Evolutionary conservation across 306 rosid species (phyloP).

Genomic region (Vigna radiata): DNA sequence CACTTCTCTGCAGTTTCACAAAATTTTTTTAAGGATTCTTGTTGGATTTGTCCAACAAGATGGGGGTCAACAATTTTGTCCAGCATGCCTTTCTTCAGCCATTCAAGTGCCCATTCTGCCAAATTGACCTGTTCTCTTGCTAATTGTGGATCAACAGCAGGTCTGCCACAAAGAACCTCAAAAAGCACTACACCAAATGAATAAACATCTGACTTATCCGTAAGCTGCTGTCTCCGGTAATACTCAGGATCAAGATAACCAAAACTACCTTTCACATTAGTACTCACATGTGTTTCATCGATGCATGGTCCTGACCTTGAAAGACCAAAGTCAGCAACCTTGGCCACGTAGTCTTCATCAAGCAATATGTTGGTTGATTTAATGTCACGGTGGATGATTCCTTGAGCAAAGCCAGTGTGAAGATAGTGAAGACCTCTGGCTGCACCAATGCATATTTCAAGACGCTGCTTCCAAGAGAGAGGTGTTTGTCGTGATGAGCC

Average conservation of each 20-base stretch:
- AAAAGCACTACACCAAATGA: conserved; percentile 96
- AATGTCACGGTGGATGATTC: conserved; percentile 98
- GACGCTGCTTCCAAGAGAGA: conserved; percentile 92
- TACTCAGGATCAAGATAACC: conserved; percentile 98
- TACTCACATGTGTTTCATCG: conserved; percentile 92
- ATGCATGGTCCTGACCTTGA: conserved; percentile 94
- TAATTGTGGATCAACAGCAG: conserved; percentile 93
- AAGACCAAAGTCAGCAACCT: conserved; percentile 99
- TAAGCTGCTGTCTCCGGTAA: conserved; percentile 93
- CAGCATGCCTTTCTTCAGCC: conserved; percentile 85
- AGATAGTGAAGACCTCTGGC: conserved; percentile 98
- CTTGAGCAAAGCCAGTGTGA: conserved; percentile 95
- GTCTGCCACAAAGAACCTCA: conserved; percentile 92
- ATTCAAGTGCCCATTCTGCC: conserved; percentile 93
- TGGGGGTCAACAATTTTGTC: conserved; percentile 73
- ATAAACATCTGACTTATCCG: conserved; percentile 95
- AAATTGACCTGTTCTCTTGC: conserved; percentile 87
- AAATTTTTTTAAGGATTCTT: conserved; percentile 73
- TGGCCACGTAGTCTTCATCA: conserved; percentile 84
- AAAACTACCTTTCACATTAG: conserved; percentile 96
- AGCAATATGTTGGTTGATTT: conserved; percentile 94
- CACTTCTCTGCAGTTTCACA: conserved; percentile 99
- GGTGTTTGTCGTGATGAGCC: conserved; percentile 63
- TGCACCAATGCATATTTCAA: conserved; percentile 92
- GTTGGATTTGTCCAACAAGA: conserved; percentile 71